Evolutionary conservation across 1,284 basidiomycete genomes (phyloP).

Genomic region (Ustilago shanxiensis): DNA sequence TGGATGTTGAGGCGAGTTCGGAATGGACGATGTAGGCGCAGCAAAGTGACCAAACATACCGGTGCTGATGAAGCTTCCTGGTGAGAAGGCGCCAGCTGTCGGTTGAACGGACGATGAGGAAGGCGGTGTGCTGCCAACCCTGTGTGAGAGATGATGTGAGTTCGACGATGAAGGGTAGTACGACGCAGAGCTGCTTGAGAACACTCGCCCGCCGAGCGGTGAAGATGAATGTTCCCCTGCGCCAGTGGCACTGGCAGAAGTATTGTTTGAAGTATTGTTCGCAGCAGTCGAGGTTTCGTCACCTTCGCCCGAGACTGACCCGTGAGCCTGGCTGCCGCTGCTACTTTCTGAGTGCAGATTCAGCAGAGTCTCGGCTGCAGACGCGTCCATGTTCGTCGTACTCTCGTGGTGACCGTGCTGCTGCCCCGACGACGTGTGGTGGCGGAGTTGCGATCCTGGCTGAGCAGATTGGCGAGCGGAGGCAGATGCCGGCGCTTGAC

Average conservation of each 20-base stretch:
- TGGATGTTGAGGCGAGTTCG: slow-evolving; percentile 21
- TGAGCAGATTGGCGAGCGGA: neutral
- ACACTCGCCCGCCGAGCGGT: slow-evolving; percentile 1
- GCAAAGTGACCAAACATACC: slow-evolving; percentile 52
- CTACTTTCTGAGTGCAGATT: slow-evolving; percentile 40
- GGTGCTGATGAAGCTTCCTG: slow-evolving; percentile 37
- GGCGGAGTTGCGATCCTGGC: slow-evolving; percentile 2
- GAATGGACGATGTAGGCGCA: slow-evolving; percentile 14
- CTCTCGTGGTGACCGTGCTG: slow-evolving; percentile 12
- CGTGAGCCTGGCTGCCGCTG: slow-evolving; percentile 6
- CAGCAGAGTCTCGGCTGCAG: slow-evolving; percentile 45
- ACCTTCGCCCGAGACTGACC: neutral
- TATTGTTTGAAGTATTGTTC: neutral
- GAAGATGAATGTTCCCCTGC: slow-evolving; percentile 15
- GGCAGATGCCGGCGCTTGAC: slow-evolving; percentile 5
- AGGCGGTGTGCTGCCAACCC: slow-evolving; percentile 2
- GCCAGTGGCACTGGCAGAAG: neutral
- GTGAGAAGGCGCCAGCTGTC: slow-evolving; percentile 24
- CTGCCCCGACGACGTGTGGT: neutral
- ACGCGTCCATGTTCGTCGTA: slow-evolving; percentile 35
- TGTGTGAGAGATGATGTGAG: slow-evolving; percentile 14
- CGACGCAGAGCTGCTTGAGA: slow-evolving; percentile 4
- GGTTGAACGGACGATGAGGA: neutral
- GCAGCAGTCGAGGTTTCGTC: neutral
- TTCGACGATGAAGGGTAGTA: slow-evolving; percentile 9